Evolutionary conservation across 1,139 yeast species (phyloP), one percentile per base, ranked within the genome.

Genomic region (Blastobotrys capitulatus): DNA sequence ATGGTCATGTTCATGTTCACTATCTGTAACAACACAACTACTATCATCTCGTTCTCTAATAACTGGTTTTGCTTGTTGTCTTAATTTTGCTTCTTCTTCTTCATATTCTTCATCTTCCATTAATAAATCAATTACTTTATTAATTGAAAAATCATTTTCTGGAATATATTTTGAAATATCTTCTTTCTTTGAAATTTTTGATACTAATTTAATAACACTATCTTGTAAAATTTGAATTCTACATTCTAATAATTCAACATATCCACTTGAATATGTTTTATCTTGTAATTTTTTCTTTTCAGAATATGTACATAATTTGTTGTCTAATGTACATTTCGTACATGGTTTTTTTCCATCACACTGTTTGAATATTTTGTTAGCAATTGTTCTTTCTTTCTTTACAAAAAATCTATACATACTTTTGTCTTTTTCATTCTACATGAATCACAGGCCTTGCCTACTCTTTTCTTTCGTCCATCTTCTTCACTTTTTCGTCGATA

Each of bases 281-380:
- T 83, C 89, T 53, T 75, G 78, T 36, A 74, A 70, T 58, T 79
- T 79, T 65, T 78, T 79, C 69, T 83, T 77, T 55, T 83, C 87
- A 26, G 86, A 79, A 61, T 83, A 85, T 0, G 86, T 82, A 66
- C 94, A 85, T 39, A 84, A 75, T 63, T 83, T 84, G 65, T 85
- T 84, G 60, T 84, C 90, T 44, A 76, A 72, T 10, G 76, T 68
- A 62, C 94, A 85, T 47, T 84, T 73, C 39, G 79, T 75, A 60
- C 94, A 85, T 1, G 94, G 92, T 60, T 82, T 82, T 55, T 78
- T 76, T 16, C 94, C 94, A 57, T 85, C 88, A 66, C 90, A 85
- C 60, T 83, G 22, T 37, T 35, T 25, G 15, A 35, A n/a, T n/a
- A n/a, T n/a, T n/a, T n/a, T 9, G 38, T 35, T 35, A 35, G 38